Evolutionary conservation across 148 eudicot genomes (phyloP), one percentile per base, ranked within the genome.

Genomic region (Silene conica): DNA sequence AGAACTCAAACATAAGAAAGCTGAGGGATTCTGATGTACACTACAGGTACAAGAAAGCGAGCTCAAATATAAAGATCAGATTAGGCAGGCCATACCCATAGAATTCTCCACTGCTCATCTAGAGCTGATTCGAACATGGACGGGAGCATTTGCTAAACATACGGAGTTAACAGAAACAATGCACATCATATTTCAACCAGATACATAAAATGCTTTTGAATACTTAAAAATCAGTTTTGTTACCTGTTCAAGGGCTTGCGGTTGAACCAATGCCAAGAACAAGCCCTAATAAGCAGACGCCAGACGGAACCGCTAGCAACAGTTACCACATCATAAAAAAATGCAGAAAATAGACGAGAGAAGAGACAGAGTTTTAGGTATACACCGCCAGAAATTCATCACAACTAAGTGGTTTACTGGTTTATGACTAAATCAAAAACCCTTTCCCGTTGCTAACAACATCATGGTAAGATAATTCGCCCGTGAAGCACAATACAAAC

Each of bases 321-420:
- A 74, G 67, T 65, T 4, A 43, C 12, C 26, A 38, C 59, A 26
- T 16, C 15, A 21, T 0, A 13, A 52, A 61, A n/a, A 26, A 71
- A 19, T 38, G 70, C 72, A 63, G 71, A 46, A 71, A 70, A 50
- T 58, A 56, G 23, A 28, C 38, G 48, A 11, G 13, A 54, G 59
- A 55, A 80, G 76, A 71, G 58, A 67, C 79, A 80, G 82, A 80
- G 83, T 71, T 70, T 38, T 66, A 3, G n/a, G 60, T 9, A 21
- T 13, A 21, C 9, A 22, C 76, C 7, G 22, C 20, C 16, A 58
- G 56, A 71, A 20, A 69, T 34, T 20, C 59, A 65, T 38, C 73
- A 31, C 34, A 31, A 31, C 34, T 31, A 31, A 31, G 34, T 31
- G 34, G 34, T 31, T 31, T 31, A 31, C 5, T 31, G 34, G 34